Evolutionary conservation across 257 asterid genomes (phyloP), one percentile per base, ranked within the genome.

Genomic region (Solanum pennellii): DNA sequence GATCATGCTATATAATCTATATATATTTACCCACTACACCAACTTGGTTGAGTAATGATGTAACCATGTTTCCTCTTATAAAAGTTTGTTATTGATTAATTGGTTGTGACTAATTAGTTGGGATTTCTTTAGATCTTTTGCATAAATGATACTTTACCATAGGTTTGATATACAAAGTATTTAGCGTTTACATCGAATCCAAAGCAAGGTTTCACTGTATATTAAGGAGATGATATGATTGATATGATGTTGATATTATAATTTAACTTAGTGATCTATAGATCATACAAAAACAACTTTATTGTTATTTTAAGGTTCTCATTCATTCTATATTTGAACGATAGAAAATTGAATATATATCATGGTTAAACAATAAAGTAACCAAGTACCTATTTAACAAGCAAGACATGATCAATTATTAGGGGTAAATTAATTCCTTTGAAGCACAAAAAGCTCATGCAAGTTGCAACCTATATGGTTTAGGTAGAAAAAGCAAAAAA

Each of bases 181-280:
- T 35, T 23, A 9, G 9, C 2, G 1, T 20, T 20, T 42, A 20
- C 1, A 0, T 0, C 11, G 0, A 5, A 0, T 37, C 21, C 0
- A 2, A 3, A 5, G 2, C 12, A 35, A 10, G 16, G 14, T 20
- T 20, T 3, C 0, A 73, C 1, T 35, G 1, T 37, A 37, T 37
- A 37, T 3, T 10, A 35, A 73, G 0, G 0, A 0, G 9, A 16
- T 9, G 6, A 21, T 74, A 0, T 74, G 5, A 0, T 1, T 21
- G 11, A 27, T 20, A 73, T 0, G 16, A 10, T 33, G 1, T 3
- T 72, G 5, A 20, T 37, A 20, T 20, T 2, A 73, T 12, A 13
- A 9, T 6, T 73, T 5, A 20, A 72, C 6, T 20, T 16, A 0
- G 8, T 1, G 13, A 31, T 3, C 6, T 15, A 69, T 69, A 69